phyloP scores from a whole-genome alignment of 2,329 filamentous ascomycete species.

The Thelonectria olida region DNA sequence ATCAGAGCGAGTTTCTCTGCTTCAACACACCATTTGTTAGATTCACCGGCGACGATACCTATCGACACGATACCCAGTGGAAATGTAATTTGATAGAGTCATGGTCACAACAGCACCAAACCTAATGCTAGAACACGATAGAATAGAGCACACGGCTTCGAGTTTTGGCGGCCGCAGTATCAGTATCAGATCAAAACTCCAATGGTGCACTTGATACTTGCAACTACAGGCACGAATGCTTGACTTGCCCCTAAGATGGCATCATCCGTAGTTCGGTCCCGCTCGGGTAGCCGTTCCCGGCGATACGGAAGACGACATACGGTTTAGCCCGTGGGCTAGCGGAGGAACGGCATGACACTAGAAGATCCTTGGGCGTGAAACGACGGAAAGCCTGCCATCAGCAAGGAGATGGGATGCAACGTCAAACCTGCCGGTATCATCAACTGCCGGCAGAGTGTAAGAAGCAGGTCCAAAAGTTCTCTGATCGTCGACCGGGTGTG shows the following conservation, averaged over 20 bases:
- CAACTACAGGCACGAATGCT: too few relatives aligned
- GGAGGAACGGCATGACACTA: neutral
- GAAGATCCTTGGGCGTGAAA: neutral
- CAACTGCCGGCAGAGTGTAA: too few relatives aligned
- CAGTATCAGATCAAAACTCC: too few relatives aligned
- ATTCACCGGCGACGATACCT: constrained; percentile 11
- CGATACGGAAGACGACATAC: neutral
- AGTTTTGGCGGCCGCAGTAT: too few relatives aligned
- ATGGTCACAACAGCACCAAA: neutral
- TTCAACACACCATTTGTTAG: constrained; percentile 4
- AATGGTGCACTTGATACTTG: too few relatives aligned
- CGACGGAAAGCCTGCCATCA: neutral
- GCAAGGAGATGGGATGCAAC: neutral
- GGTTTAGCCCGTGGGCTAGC: neutral
- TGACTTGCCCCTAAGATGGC: neutral
- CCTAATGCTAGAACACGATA: constrained; percentile 2
- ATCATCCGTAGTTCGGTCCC: neutral
- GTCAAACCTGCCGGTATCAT: too few relatives aligned
- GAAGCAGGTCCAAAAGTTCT: too few relatives aligned
- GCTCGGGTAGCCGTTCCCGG: neutral
- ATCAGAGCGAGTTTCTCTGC: constrained; percentile 8
- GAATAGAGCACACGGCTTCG: neutral
- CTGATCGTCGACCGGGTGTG: too few relatives aligned
- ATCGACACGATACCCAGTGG: neutral
- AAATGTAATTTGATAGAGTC: constrained; percentile 5